Evolutionary conservation across 192 early-diverging fungal species (phyloP).

Genomic region (Backusella westeae): DNA sequence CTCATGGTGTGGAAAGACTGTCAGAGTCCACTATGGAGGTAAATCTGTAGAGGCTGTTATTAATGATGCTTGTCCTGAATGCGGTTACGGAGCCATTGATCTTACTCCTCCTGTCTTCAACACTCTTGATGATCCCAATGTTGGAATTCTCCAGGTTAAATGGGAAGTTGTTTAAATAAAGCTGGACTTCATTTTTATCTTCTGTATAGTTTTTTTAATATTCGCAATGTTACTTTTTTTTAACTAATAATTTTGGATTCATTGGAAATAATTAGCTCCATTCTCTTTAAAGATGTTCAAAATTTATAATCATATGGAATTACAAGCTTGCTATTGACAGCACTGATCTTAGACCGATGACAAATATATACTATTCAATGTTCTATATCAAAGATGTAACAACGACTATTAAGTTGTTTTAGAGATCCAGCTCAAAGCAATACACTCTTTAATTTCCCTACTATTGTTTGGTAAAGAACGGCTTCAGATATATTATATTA

Average conservation of each 20-base stretch:
- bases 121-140: neutral
- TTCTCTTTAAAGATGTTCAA: neutral
- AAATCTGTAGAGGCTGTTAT: slow-evolving; percentile 46
- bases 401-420: neutral
- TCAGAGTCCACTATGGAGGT: slow-evolving; percentile 34
- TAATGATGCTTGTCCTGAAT: slow-evolving; percentile 52
- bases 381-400: neutral
- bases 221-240: neutral
- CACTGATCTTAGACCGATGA: neutral
- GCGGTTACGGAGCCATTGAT: slow-evolving; percentile 50
- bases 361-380: neutral
- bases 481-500: too few species aligned
- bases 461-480: too few species aligned
- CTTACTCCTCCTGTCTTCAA: slow-evolving; percentile 51
- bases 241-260: neutral
- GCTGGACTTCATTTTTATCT: neutral
- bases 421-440: neutral
- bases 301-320: neutral
- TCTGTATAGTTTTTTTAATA: neutral
- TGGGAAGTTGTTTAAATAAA: slow-evolving; percentile 4
- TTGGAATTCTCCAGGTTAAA: neutral
- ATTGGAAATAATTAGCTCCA: neutral
- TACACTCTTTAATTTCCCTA: too few species aligned
- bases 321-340: too few species aligned
- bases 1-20: slow-evolving; percentile 27